These are phyloP conservation scores for Nitzschia palea DNA, from an alignment of 108 stramenopile genomes.

Conservation along the genomic window DNA sequence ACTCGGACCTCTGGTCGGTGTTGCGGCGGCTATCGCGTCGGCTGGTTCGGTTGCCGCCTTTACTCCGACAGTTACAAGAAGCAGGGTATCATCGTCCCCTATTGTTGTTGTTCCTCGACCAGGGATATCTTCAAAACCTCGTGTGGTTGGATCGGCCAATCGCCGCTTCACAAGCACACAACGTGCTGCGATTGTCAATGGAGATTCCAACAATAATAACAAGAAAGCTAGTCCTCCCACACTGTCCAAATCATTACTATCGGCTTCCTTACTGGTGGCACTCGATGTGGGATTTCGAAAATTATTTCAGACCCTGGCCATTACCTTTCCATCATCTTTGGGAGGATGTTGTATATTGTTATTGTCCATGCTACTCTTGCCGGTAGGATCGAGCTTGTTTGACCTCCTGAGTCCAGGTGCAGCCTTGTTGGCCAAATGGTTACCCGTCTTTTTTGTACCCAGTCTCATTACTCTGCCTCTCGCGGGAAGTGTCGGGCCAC, in stretches of 20 bases:
- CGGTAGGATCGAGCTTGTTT: not conserved
- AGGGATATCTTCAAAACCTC: too few relatives aligned
- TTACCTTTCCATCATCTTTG: conserved; percentile 65
- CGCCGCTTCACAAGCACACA: too few relatives aligned
- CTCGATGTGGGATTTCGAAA: conserved; percentile 59
- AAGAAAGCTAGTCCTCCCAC: not conserved
- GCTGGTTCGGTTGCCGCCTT: too few relatives aligned
- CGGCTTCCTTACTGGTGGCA: conserved; percentile 42
- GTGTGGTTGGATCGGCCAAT: too few relatives aligned
- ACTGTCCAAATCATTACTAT: conserved; percentile 8
- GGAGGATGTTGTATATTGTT: conserved; percentile 68
- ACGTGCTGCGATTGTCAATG: not conserved
- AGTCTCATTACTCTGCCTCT: conserved; percentile 78
- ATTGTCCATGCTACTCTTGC: conserved; percentile 38
- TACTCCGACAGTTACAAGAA: too few relatives aligned
- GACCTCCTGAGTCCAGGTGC: conserved; percentile 46
- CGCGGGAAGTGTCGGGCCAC: conserved; percentile 65
- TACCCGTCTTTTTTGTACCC: conserved; percentile 84
- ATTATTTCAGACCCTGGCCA: conserved; percentile 38
- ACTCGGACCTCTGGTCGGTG: too few relatives aligned
- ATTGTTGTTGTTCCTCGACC: too few relatives aligned
- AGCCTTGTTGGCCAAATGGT: conserved; percentile 77
- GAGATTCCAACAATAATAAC: not conserved
- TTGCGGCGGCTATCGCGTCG: too few relatives aligned
- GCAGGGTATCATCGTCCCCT: too few relatives aligned